phyloP scores from a whole-genome alignment of 768 basidiomycete species.

The Harrya chromipes region DNA sequence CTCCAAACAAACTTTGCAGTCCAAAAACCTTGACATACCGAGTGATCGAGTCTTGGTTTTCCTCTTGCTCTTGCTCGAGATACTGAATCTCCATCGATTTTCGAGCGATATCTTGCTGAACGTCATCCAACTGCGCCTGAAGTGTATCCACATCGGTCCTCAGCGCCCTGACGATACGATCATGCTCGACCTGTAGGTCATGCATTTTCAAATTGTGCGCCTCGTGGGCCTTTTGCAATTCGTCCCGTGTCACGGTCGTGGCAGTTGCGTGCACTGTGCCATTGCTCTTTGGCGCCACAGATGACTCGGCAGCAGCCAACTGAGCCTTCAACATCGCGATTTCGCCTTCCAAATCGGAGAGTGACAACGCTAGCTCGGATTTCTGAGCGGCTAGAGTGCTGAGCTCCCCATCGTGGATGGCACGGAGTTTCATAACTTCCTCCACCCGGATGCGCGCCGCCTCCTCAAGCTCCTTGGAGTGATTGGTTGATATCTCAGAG shows the following conservation, averaged over 20 bases:
- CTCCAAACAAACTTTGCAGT: slow-evolving; percentile 54
- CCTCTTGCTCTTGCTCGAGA: slow-evolving; percentile 77
- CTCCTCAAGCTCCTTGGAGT: slow-evolving; percentile 71
- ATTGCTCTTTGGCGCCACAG: slow-evolving; percentile 54
- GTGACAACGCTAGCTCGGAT: slow-evolving; percentile 53
- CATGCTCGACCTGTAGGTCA: slow-evolving; percentile 68
- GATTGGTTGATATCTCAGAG: slow-evolving; percentile 65
- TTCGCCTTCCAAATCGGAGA: slow-evolving; percentile 80
- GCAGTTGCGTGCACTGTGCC: slow-evolving; percentile 40
- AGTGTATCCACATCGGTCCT: slow-evolving; percentile 57
- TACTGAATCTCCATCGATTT: slow-evolving; percentile 82
- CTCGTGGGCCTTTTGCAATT: slow-evolving; percentile 73
- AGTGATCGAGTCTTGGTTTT: slow-evolving; percentile 68
- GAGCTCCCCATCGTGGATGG: slow-evolving; percentile 60
- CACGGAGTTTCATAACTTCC: slow-evolving; percentile 62
- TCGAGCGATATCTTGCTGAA: slow-evolving; percentile 58
- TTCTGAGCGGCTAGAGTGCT: slow-evolving; percentile 55
- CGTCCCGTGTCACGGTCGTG: slow-evolving; percentile 63
- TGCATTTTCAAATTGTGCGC: slow-evolving; percentile 81
- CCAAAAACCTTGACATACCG: slow-evolving; percentile 70
- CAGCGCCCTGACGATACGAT: slow-evolving; percentile 50
- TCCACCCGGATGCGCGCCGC: slow-evolving; percentile 66
- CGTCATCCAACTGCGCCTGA: slow-evolving; percentile 46
- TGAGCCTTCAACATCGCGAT: slow-evolving; percentile 61
- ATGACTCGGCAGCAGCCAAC: slow-evolving; percentile 42